Conservation (phyloP, 176 grass and related monocot species). For the Cenchrus americanus region DNA sequence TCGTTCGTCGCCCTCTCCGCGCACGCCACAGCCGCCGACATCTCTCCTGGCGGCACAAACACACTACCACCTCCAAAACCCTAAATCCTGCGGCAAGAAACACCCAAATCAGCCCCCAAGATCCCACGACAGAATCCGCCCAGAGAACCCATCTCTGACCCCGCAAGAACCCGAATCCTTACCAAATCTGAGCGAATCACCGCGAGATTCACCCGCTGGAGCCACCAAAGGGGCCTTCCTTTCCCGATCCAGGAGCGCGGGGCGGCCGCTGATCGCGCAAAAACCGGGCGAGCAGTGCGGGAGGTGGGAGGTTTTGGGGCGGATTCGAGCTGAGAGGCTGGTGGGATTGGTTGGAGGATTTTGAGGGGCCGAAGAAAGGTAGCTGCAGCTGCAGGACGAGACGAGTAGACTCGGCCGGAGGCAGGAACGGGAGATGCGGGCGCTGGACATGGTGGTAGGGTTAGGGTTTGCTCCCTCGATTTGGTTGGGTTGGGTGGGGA, state of each 20-base stretch:
- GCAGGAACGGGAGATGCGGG: not conserved
- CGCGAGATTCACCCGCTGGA: slow-evolving; percentile 37
- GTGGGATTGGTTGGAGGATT: slow-evolving; percentile 51
- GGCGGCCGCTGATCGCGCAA: not conserved
- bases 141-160: not conserved
- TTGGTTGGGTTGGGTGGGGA: too few relatives aligned
- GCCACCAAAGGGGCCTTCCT: not conserved
- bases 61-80: slow-evolving; percentile 16
- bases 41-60: slow-evolving; percentile 18
- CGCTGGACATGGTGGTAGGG: too few relatives aligned
- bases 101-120: slow-evolving; percentile 24
- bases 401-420: slow-evolving; percentile 24
- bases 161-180: not conserved
- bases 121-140: not conserved
- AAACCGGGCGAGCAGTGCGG: not conserved
- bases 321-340: slow-evolving; percentile 18
- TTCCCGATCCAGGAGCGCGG: slow-evolving; percentile 2
- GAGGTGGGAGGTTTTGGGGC: not conserved
- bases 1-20: slow-evolving; percentile 93
- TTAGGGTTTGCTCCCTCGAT: too few relatives aligned
- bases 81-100: slow-evolving; percentile 42
- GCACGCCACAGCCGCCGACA: slow-evolving; percentile 62
- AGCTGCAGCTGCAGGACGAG: slow-evolving; percentile 6
- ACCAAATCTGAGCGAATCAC: slow-evolving; percentile 47
- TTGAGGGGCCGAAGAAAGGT: slow-evolving; percentile 15